These are phyloP conservation scores for Krasilnikovozyma curviuscula DNA, from an alignment of 768 basidiomycete species.

Conservation along the genomic window DNA sequence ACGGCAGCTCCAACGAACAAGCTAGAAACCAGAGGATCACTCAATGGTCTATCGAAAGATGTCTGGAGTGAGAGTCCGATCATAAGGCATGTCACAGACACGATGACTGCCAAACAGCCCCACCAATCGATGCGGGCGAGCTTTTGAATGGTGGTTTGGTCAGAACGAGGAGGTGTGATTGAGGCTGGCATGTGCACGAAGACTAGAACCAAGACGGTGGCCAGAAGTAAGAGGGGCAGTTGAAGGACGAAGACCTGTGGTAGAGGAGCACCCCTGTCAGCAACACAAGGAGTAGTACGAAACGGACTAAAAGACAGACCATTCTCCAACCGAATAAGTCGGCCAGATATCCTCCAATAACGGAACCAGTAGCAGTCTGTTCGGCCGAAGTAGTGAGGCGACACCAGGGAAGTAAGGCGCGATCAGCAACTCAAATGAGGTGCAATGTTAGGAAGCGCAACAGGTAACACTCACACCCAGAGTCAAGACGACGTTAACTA, in stretches of 20 bases:
- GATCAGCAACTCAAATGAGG: no score
- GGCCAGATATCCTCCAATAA: constrained; percentile 18
- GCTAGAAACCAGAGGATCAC: constrained; percentile 14
- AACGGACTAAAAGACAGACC: constrained; percentile 17
- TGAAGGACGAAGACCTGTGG: no score
- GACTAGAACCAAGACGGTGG: constrained; percentile 12
- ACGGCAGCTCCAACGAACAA: constrained; percentile 8
- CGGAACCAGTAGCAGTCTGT: constrained; percentile 14
- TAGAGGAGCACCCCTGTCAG: no score
- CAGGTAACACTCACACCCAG: no score
- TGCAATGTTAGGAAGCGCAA: no score
- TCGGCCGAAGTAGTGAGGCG: no score
- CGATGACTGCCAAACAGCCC: constrained; percentile 15
- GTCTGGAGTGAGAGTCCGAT: constrained; percentile 16
- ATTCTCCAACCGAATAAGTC: constrained; percentile 21
- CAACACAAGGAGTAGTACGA: no score
- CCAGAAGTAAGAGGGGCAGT: constrained; percentile 17
- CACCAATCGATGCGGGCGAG: constrained; percentile 20
- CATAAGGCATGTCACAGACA: constrained; percentile 14
- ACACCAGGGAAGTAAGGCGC: no score
- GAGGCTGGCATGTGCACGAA: constrained; percentile 19
- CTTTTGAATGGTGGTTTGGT: constrained; percentile 16
- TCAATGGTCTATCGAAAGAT: constrained; percentile 15
- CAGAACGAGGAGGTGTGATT: no score
- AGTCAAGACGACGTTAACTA: constrained; percentile 16